Evolutionary conservation across 768 basidiomycete genomes (phyloP), one percentile per base, ranked within the genome.

Genomic region (Agrocybe chaxingu): DNA sequence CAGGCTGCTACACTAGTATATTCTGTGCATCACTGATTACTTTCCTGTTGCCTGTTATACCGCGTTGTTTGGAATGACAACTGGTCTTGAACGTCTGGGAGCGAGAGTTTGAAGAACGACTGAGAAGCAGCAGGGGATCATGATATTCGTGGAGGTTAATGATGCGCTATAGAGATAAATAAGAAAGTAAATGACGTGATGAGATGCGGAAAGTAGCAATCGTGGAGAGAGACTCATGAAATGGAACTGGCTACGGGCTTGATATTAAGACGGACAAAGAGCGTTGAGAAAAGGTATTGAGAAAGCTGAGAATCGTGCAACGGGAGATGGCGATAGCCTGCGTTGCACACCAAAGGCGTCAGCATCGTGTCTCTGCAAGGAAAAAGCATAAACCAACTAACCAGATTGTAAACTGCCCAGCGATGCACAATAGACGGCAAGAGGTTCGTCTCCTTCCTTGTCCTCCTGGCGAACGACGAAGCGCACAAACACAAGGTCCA

Each of bases 311-410:
- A 70, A 64, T 99, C 96, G 59, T 94, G 92, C 41, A 99, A 71
- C 0, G 96, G 92, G n/a, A 99, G 69, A 70, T 99, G 92, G 13
- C 93, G 85, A 65, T 87, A 98, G 3, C 96, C 95, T 64, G 44
- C 29, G 51, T 8, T 24, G 41, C 5, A 33, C 44, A 37, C 16
- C 19, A 11, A 50, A 39, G 29, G n/a, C 19, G 3, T 13, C 32
- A 43, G 10, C 31, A 33, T 42, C n/a, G n/a, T 8, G 33, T 30
- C 18, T 16, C 13, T 50, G 45, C 41, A 33, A 18, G 24, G 41
- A 47, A 50, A 51, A 6, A 48, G 33, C 7, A 30, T 7, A 34
- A 38, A 52, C 47, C 47, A 35, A 61, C 69, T 53, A 34, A 93
- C 91, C 92, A 58, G 76, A 77, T 49, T 84, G 81, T 57, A 92